Conservation (phyloP, 139 green algal species). For the Chlamydomonas applanata region DNA sequence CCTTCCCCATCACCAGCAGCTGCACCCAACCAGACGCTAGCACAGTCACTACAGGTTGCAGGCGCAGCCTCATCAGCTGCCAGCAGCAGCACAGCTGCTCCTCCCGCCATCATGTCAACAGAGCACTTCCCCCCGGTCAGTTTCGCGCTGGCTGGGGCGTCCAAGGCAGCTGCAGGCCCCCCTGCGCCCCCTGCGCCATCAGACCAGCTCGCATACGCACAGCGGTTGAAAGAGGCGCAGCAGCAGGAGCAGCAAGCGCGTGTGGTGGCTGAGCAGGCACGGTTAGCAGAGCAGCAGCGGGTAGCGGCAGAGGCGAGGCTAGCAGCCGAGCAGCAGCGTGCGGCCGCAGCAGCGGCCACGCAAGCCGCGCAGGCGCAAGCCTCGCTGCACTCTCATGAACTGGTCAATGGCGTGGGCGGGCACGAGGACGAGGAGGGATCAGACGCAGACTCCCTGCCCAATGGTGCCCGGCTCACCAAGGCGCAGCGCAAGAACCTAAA, state of each 20-base stretch:
- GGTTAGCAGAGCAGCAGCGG: conserved; percentile 3
- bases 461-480: conserved; percentile 48
- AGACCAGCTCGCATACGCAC: not conserved
- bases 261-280: no score
- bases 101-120: conserved; percentile 5
- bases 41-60: not conserved
- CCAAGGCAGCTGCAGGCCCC: conserved; percentile 5
- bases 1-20: not conserved
- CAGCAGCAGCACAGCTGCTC: conserved; percentile 3
- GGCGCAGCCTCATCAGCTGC: not conserved
- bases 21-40: no score
- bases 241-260: conserved; percentile 10
- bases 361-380: no score
- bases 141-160: not conserved
- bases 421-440: conserved; percentile 1
- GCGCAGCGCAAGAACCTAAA: conserved; percentile 74
- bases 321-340: conserved; percentile 6
- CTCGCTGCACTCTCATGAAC: not conserved
- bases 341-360: no score
- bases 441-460: not conserved
- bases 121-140: conserved; percentile 6
- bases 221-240: not conserved
- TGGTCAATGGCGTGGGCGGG: not conserved
- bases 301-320: no score
- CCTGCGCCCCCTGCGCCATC: conserved; percentile 3